Percentiles rank a stretch among this genome's conserved stretches.
Conservation (phyloP, 1,139 yeast species). For the Yamadazyma sp. region DNA sequence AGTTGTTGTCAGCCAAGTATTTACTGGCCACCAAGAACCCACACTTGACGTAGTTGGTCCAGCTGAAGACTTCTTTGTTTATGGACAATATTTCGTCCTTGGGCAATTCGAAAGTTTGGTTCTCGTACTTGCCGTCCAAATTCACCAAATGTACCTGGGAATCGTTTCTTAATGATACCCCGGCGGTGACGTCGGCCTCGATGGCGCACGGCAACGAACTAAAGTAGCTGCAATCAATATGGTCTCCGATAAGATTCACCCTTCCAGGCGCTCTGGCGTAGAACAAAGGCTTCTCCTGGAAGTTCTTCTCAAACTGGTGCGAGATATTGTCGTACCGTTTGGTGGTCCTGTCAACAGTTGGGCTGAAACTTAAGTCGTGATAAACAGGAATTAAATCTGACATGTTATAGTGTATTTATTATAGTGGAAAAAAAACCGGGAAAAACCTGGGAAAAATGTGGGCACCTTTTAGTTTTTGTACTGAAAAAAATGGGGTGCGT, state of each 20-base stretch:
- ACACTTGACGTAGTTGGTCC: slow-evolving; percentile 72
- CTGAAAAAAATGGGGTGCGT: slow-evolving; percentile 2
- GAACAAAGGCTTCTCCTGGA: slow-evolving; percentile 36
- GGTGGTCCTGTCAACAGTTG: slow-evolving; percentile 25
- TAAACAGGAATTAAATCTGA: slow-evolving; percentile 32
- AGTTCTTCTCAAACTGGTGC: slow-evolving; percentile 21
- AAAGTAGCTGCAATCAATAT: slow-evolving; percentile 68
- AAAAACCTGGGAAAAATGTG: slow-evolving; percentile 1
- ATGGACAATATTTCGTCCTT: slow-evolving; percentile 46
- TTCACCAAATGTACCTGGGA: slow-evolving; percentile 44
- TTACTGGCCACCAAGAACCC: slow-evolving; percentile 63
- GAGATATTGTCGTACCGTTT: slow-evolving; percentile 27
- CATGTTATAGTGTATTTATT: neutral
- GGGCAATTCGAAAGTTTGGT: slow-evolving; percentile 34
- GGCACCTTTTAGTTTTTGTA: neutral
- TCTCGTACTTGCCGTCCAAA: slow-evolving; percentile 29
- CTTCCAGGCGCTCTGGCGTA: slow-evolving; percentile 70
- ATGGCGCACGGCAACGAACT: slow-evolving; percentile 79
- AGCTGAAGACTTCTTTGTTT: slow-evolving; percentile 47
- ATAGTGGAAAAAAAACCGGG: too few relatives aligned
- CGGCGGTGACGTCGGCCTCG: slow-evolving; percentile 62
- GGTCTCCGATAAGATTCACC: slow-evolving; percentile 75
- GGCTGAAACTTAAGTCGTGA: slow-evolving; percentile 35
- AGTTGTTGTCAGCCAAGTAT: slow-evolving; percentile 35
- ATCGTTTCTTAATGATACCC: slow-evolving; percentile 36